Evolutionary conservation across 2,329 filamentous ascomycete genomes (phyloP).

Genomic region (Didymosphaeria variabile): DNA sequence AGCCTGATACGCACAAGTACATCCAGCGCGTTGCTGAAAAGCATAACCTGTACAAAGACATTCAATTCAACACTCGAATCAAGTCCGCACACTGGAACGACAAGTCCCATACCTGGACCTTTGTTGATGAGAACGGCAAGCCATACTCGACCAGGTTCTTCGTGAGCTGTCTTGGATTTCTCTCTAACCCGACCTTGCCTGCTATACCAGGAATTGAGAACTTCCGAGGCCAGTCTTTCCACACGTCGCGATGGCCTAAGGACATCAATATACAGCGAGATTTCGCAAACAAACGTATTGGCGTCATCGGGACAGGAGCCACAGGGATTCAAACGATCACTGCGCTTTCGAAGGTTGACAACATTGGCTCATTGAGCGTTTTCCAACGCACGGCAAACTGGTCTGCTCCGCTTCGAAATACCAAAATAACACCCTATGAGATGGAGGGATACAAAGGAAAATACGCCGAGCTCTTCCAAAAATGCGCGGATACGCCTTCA

Average conservation of each 20-base stretch:
- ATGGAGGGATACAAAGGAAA: constrained; percentile 39
- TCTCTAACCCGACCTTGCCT: constrained; percentile 23
- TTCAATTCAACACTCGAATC: constrained; percentile 62
- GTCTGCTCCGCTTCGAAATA: constrained; percentile 62
- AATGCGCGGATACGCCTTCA: constrained; percentile 30
- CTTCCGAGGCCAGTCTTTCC: constrained; percentile 65
- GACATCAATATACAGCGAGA: constrained; percentile 55
- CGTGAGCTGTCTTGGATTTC: constrained; percentile 25
- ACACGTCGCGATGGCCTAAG: constrained; percentile 67
- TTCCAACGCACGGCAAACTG: constrained; percentile 69
- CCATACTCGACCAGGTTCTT: constrained; percentile 21
- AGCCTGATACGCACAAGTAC: constrained; percentile 41
- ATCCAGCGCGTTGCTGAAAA: constrained; percentile 36
- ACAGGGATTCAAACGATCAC: constrained; percentile 65
- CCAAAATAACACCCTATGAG: constrained; percentile 36
- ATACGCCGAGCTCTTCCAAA: constrained; percentile 46
- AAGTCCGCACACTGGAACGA: constrained; percentile 58
- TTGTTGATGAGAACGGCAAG: constrained; percentile 11
- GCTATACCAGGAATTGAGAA: constrained; percentile 58
- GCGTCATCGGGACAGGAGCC: constrained; percentile 69
- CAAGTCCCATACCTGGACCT: constrained; percentile 20
- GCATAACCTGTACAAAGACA: constrained; percentile 61
- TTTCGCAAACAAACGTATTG: constrained; percentile 58
- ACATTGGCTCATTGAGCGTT: constrained; percentile 19
- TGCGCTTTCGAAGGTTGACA: constrained; percentile 21